Conservation (phyloP, 2,329 filamentous ascomycete genomes). For the Apiospora hydei region DNA sequence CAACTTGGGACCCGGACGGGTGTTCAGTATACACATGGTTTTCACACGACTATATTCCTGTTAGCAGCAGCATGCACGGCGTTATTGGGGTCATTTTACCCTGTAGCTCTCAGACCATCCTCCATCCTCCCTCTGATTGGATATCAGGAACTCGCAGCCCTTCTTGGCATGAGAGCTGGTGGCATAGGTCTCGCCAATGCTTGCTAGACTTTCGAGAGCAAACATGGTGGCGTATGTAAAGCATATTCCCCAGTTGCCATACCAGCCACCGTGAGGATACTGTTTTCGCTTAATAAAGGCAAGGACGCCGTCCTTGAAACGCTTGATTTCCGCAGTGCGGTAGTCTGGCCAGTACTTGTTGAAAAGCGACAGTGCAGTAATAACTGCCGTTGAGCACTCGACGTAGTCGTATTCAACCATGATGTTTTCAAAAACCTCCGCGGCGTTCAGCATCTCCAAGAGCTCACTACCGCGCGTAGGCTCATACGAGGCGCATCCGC, state of each 20-base stretch:
- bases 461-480: slow-evolving; percentile 77
- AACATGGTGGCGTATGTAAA: slow-evolving; percentile 99
- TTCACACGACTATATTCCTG: slow-evolving; percentile 70
- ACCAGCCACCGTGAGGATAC: slow-evolving; percentile 88
- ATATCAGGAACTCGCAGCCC: slow-evolving; percentile 86
- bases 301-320: slow-evolving; percentile 76
- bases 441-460: slow-evolving; percentile 89
- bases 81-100: slow-evolving; percentile 47
- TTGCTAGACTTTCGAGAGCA: slow-evolving; percentile 84
- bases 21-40: slow-evolving; percentile 79
- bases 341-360: slow-evolving; percentile 83
- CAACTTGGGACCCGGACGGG: slow-evolving; percentile 79
- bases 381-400: slow-evolving; percentile 94
- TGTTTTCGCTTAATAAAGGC: slow-evolving; percentile 85
- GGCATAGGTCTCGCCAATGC: slow-evolving; percentile 80
- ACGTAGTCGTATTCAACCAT: slow-evolving; percentile 99
- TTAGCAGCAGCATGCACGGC: slow-evolving; percentile 7
- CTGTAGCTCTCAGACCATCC: slow-evolving; percentile 97
- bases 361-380: slow-evolving; percentile 87
- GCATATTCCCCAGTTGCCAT: slow-evolving; percentile 97
- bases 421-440: slow-evolving; percentile 94
- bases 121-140: slow-evolving; percentile 85
- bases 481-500: slow-evolving; percentile 92
- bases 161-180: slow-evolving; percentile 75
- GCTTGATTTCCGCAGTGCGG: slow-evolving; percentile 74